Conservation (phyloP, 2,329 filamentous ascomycete genomes). For the Coleophoma cylindrospora region DNA sequence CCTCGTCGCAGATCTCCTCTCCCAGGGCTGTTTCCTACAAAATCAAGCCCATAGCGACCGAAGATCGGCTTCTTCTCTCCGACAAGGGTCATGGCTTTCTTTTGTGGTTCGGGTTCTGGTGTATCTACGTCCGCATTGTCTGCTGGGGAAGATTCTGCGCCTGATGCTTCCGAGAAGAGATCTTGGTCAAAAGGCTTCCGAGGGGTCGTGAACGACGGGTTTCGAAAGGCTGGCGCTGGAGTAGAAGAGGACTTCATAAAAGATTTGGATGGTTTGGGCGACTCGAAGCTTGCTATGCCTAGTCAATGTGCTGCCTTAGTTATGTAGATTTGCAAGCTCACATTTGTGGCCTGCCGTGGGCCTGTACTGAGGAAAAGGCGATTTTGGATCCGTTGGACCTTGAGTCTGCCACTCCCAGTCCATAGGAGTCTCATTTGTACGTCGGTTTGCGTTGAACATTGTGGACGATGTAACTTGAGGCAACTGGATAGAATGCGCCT, state of each 20-base stretch:
- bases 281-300: conserved; percentile 20
- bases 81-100: conserved; percentile 41
- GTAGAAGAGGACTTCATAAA: conserved; percentile 40
- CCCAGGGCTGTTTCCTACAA: conserved; percentile 42
- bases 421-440: conserved; percentile 58
- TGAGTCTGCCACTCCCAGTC: conserved; percentile 60
- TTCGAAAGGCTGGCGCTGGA: conserved; percentile 49
- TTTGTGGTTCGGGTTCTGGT: conserved; percentile 48
- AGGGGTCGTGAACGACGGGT: conserved; percentile 60
- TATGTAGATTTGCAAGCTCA: conserved; percentile 7
- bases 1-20: conserved; percentile 58
- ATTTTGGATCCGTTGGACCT: conserved; percentile 54
- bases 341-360: conserved; percentile 18
- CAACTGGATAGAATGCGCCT: neutral
- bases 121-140: conserved; percentile 42
- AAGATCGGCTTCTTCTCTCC: conserved; percentile 37
- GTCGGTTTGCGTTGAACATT: conserved; percentile 35
- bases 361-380: conserved; percentile 53
- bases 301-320: conserved; percentile 7
- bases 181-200: conserved; percentile 51
- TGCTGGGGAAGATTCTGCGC: conserved; percentile 55
- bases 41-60: conserved; percentile 36
- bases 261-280: conserved; percentile 34
- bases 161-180: conserved; percentile 48
- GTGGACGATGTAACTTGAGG: neutral